A percentile compares a stretch with the other conserved stretches of the same genome.
These are phyloP conservation scores for Ceratocystis eucalypticola DNA, from an alignment of 2,329 filamentous ascomycete genomes.

Conservation along the genomic window DNA sequence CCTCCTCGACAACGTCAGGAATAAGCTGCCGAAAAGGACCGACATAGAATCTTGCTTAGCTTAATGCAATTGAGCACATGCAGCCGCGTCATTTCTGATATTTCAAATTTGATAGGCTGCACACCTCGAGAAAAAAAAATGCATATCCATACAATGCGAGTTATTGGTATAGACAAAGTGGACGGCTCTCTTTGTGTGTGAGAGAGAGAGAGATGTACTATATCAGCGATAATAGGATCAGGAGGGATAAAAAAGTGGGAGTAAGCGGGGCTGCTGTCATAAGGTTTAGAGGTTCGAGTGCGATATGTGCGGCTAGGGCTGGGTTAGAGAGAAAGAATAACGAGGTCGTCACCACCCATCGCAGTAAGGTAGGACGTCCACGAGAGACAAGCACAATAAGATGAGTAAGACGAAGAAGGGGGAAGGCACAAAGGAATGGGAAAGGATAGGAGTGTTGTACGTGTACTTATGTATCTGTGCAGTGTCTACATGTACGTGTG, in stretches of 20 bases:
- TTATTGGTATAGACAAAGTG: no score
- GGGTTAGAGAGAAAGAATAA: background rate
- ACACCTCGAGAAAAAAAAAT: background rate
- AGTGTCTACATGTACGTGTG: background rate
- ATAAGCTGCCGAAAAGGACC: conserved; percentile 5
- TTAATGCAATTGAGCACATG: background rate
- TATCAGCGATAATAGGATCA: background rate
- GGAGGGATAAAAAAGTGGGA: background rate
- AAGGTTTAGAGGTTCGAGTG: background rate
- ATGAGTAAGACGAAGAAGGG: no score
- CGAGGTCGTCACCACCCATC: background rate
- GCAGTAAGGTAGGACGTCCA: no score
- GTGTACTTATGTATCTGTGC: background rate
- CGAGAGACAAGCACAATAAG: no score
- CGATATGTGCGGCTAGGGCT: background rate
- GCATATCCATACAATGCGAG: no score
- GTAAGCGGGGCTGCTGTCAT: background rate
- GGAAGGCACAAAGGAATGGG: background rate
- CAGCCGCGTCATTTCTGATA: background rate
- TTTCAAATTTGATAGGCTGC: background rate
- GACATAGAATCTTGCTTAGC: background rate
- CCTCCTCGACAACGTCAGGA: background rate
- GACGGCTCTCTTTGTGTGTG: no score
- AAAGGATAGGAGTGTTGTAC: background rate
- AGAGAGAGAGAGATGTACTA: background rate